Conservation (phyloP, 2,329 filamentous ascomycete genomes). For the Xylariales sp. region DNA sequence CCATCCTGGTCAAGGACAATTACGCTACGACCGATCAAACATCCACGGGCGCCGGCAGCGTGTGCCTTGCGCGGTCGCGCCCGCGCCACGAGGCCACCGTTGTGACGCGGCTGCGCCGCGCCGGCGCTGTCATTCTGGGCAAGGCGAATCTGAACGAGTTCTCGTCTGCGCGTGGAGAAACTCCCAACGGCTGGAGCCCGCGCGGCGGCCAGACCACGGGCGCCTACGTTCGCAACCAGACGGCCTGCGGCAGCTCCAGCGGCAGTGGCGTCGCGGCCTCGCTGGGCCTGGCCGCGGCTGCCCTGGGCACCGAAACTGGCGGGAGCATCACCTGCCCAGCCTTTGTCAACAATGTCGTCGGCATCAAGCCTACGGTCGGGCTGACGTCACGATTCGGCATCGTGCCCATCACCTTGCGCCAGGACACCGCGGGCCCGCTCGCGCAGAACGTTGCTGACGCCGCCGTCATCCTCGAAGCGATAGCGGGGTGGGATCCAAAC, state of each 20-base stretch:
- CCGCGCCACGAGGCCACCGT: conserved; percentile 30
- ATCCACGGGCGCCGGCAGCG: conserved; percentile 18
- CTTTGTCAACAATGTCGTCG: conserved; percentile 55
- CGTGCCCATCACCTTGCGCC: conserved; percentile 51
- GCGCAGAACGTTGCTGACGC: conserved; percentile 55
- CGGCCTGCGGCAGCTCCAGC: conserved; percentile 57
- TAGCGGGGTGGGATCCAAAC: conserved; percentile 45
- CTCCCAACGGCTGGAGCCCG: conserved; percentile 58
- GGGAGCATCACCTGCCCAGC: conserved; percentile 59
- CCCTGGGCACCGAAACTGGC: conserved; percentile 60
- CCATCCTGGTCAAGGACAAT: conserved; percentile 62
- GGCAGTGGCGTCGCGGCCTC: conserved; percentile 57
- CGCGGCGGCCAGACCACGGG: conserved; percentile 57
- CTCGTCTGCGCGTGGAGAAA: conserved; percentile 55
- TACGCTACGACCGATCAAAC: conserved; percentile 57
- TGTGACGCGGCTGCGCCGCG: conserved; percentile 47
- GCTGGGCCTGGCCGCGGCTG: conserved; percentile 54
- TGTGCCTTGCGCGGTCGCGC: conserved; percentile 7
- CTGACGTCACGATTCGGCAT: conserved; percentile 55
- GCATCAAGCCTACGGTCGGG: conserved; percentile 65
- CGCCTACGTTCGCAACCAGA: conserved; percentile 56
- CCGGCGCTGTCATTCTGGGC: conserved; percentile 55
- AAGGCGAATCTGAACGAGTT: conserved; percentile 57
- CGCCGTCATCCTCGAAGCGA: conserved; percentile 50
- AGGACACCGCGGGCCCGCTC: conserved; percentile 56